phyloP scores from a whole-genome alignment of 257 asterid genomes.

The Jacaranda mimosifolia region DNA sequence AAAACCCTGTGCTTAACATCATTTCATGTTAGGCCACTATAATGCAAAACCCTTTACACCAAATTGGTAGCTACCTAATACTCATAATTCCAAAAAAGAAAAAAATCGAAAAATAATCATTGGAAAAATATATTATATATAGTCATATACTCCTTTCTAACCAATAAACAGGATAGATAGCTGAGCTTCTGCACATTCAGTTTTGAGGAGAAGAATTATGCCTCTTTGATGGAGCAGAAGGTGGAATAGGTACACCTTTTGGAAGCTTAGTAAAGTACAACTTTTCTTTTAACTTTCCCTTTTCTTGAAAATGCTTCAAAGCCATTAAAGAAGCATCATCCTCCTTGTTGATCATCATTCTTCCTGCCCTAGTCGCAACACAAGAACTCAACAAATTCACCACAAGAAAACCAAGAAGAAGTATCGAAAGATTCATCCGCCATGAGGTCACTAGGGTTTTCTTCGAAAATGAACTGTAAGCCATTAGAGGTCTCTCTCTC shows the following conservation, averaged over 20 bases:
- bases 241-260: conserved; percentile 53
- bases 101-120: not conserved
- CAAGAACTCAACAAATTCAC: conserved; percentile 21
- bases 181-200: conserved; percentile 28
- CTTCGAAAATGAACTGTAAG: not conserved
- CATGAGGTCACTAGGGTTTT: conserved; percentile 3
- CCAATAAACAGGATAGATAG: too few relatives aligned
- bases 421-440: not conserved
- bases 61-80: not conserved
- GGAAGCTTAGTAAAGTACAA: conserved; percentile 55
- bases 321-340: conserved; percentile 24
- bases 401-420: conserved; percentile 27
- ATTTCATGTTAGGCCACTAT: conserved; percentile 17
- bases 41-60: conserved; percentile 20
- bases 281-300: not conserved
- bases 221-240: conserved; percentile 58
- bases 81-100: not conserved
- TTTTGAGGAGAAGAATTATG: conserved; percentile 49
- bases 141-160: not conserved
- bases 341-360: conserved; percentile 26
- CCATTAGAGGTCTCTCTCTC: not conserved
- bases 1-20: conserved; percentile 5
- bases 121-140: too few relatives aligned
- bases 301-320: conserved; percentile 35
- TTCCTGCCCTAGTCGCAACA: conserved; percentile 33